A percentile compares a stretch with the other conserved stretches of the same genome.
phyloP scores from a whole-genome alignment of 2,329 filamentous ascomycete species.

The Colletotrichum salicis region DNA sequence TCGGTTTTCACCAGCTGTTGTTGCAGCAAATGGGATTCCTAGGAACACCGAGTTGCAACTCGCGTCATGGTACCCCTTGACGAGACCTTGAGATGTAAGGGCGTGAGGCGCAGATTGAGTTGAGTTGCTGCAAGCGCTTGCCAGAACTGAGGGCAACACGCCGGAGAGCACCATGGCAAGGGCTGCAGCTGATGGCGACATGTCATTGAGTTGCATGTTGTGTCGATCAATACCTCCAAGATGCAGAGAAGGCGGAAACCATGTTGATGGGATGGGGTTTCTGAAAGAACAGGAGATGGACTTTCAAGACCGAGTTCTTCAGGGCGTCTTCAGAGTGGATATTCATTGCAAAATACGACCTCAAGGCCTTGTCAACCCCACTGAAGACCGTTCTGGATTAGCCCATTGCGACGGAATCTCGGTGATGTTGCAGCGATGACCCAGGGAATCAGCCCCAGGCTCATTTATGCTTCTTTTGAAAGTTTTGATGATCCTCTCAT shows the following conservation, averaged over 20 bases:
- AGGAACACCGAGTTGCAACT: conserved; percentile 48
- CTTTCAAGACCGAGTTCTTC: background rate
- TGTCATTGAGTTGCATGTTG: conserved; percentile 26
- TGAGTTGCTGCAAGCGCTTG: conserved; percentile 7
- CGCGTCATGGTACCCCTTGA: conserved; percentile 50
- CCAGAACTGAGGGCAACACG: conserved; percentile 2
- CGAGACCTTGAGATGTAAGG: conserved; percentile 42
- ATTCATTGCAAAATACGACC: background rate
- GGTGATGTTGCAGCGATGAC: background rate
- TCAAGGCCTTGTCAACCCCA: background rate
- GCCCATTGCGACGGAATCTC: background rate
- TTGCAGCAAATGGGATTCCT: conserved; percentile 51
- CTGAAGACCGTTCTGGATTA: background rate
- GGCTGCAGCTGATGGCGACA: conserved; percentile 2
- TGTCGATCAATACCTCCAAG: background rate
- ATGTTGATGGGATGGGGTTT: background rate
- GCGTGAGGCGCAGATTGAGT: conserved; percentile 20
- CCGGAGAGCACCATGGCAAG: conserved; percentile 13
- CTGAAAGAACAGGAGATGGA: background rate
- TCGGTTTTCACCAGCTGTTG: conserved; percentile 51
- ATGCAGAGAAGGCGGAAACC: background rate
- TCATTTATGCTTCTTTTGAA: background rate
- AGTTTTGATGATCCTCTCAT: background rate
- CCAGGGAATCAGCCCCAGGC: background rate
- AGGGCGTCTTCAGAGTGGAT: conserved; percentile 3